These are phyloP conservation scores for Pyrenochaeta sp. DNA, from an alignment of 2,329 filamentous ascomycete species.

Conservation along the genomic window DNA sequence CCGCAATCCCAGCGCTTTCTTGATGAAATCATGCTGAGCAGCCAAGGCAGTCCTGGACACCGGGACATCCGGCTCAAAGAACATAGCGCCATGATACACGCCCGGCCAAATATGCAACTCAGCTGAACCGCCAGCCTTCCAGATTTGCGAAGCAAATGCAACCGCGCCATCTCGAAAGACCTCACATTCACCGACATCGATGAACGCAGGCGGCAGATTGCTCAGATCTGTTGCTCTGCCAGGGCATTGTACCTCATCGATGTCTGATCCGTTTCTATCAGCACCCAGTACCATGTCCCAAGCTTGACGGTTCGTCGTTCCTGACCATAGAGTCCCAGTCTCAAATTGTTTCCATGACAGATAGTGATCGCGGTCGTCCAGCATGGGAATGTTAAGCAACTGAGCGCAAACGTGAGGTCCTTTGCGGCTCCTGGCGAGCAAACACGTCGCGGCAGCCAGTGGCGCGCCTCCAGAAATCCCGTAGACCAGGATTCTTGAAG, in stretches of 20 bases:
- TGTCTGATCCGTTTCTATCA: neutral
- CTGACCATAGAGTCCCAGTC: slow-evolving; percentile 45
- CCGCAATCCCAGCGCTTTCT: neutral
- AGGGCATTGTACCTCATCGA: slow-evolving; percentile 47
- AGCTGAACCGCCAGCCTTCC: slow-evolving; percentile 52
- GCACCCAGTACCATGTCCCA: slow-evolving; percentile 40
- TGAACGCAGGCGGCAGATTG: slow-evolving; percentile 55
- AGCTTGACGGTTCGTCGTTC: slow-evolving; percentile 51
- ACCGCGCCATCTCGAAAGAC: slow-evolving; percentile 55
- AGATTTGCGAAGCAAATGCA: slow-evolving; percentile 52
- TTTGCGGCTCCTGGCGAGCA: slow-evolving; percentile 49
- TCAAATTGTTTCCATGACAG: slow-evolving; percentile 44
- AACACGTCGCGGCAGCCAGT: slow-evolving; percentile 50
- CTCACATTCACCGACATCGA: slow-evolving; percentile 56
- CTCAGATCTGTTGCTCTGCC: slow-evolving; percentile 41
- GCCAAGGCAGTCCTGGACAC: neutral
- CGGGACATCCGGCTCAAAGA: slow-evolving; percentile 7
- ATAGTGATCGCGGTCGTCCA: slow-evolving; percentile 55
- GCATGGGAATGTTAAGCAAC: slow-evolving; percentile 59
- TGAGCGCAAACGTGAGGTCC: slow-evolving; percentile 45
- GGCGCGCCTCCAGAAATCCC: slow-evolving; percentile 57
- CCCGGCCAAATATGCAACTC: slow-evolving; percentile 58
- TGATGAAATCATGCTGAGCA: neutral
- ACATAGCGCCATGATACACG: slow-evolving; percentile 12
- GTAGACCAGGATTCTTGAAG: slow-evolving; percentile 50